Percentiles rank a stretch among this genome's conserved stretches.
Conservation (phyloP, 1,284 basidiomycete genomes). For the Sporisorium sorghi region DNA sequence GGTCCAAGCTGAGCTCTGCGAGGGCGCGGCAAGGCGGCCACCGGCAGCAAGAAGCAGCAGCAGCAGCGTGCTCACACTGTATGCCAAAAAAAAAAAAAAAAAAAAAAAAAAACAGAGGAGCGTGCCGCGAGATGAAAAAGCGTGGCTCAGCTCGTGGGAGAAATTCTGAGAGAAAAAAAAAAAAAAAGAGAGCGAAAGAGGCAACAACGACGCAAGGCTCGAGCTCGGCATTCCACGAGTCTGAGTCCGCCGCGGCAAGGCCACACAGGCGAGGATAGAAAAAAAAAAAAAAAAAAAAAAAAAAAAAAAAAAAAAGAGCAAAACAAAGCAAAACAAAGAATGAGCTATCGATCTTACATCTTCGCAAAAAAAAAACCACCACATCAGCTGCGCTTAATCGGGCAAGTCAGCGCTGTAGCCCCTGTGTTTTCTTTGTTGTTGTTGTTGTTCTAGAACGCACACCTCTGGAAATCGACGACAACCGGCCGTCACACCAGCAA, state of each 20-base stretch:
- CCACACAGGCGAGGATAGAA: neutral
- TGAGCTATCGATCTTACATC: no score
- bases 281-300: neutral
- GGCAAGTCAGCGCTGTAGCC: no score
- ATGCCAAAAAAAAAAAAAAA: neutral
- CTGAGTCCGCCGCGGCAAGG: conserved; percentile 6
- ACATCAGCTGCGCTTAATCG: no score
- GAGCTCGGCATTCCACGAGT: conserved; percentile 20
- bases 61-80: neutral
- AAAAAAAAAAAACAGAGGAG: conserved; percentile 1
- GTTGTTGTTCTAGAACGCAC: no score
- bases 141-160: conserved; percentile 40
- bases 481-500: no score
- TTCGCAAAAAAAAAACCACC: no score
- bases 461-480: no score
- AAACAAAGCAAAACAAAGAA: neutral
- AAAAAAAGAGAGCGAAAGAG: neutral
- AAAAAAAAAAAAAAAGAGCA: conserved; percentile 2
- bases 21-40: neutral
- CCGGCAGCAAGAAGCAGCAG: neutral
- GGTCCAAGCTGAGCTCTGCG: neutral
- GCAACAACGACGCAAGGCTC: conserved; percentile 1
- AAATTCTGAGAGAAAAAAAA: neutral
- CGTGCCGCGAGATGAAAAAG: conserved; percentile 25
- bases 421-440: no score